Evolutionary conservation across 257 asterid genomes (phyloP).

Genomic region (Eustoma russellianum): DNA sequence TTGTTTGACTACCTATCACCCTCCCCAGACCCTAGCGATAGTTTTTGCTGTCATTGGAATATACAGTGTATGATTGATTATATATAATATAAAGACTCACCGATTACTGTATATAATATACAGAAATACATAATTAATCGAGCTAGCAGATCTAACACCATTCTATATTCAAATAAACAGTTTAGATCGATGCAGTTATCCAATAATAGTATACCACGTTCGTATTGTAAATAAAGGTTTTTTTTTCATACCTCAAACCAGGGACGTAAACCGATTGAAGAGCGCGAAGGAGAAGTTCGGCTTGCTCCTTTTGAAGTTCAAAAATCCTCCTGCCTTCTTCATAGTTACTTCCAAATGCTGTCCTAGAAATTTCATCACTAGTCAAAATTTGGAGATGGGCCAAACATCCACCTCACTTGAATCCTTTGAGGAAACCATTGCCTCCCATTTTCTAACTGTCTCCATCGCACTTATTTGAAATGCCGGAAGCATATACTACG

Average conservation of each 20-base stretch:
- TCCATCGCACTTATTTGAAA: constrained; percentile 19
- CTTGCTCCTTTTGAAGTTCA: constrained; percentile 40
- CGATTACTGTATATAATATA: too few relatives aligned
- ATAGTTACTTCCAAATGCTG: constrained; percentile 40
- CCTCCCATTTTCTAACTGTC: constrained; percentile 36
- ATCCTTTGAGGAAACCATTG: constrained; percentile 12
- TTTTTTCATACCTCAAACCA: constrained; percentile 50
- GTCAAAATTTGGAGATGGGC: constrained; percentile 35
- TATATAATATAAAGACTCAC: too few relatives aligned
- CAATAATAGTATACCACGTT: too few relatives aligned
- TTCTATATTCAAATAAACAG: neutral
- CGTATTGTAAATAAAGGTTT: too few relatives aligned
- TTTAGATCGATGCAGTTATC: too few relatives aligned
- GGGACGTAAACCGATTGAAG: constrained; percentile 34
- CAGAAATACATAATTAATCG: constrained; percentile 10
- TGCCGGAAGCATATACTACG: constrained; percentile 34
- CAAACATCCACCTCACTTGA: constrained; percentile 38
- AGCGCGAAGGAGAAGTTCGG: constrained; percentile 30
- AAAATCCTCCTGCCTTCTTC: constrained; percentile 32
- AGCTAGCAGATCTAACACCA: neutral
- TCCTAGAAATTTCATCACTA: constrained; percentile 32
- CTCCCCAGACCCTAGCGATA: too few relatives aligned
- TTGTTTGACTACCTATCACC: too few relatives aligned
- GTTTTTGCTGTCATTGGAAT: too few relatives aligned
- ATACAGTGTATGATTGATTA: too few relatives aligned